Evolutionary conservation across 2,329 filamentous ascomycete genomes (phyloP).

Genomic region (Aspergillus persii): DNA sequence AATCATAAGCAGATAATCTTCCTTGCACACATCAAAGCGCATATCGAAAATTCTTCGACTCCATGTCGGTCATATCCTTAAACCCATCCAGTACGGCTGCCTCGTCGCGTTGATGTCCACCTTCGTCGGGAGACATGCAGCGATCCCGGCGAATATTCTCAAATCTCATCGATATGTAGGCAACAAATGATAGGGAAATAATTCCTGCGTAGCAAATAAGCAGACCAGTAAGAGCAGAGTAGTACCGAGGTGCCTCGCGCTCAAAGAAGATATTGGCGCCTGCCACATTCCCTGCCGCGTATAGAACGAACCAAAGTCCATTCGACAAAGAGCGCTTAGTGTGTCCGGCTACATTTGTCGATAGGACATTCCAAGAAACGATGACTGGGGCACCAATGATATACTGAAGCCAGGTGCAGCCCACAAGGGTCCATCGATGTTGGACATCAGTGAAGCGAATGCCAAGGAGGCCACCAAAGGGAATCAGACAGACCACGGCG

Average conservation of each 20-base stretch:
- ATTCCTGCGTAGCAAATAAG: constrained; percentile 46
- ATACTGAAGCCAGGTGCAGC: constrained; percentile 54
- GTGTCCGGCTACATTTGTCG: constrained; percentile 49
- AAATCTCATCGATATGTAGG: constrained; percentile 25
- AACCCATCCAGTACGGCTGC: constrained; percentile 33
- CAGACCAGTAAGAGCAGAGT: constrained; percentile 44
- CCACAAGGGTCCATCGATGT: constrained; percentile 51
- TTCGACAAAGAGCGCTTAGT: constrained; percentile 52
- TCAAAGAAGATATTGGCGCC: constrained; percentile 50
- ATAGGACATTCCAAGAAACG: constrained; percentile 52
- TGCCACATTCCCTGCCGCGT: constrained; percentile 50
- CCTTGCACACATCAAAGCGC: constrained; percentile 20
- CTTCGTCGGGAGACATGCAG: background rate
- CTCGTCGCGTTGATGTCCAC: constrained; percentile 2
- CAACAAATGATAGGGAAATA: constrained; percentile 31
- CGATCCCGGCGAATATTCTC: constrained; percentile 25
- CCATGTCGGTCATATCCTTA: constrained; percentile 37
- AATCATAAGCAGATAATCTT: background rate
- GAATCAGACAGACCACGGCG: constrained; percentile 28
- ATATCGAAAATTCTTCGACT: constrained; percentile 37
- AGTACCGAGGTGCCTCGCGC: constrained; percentile 45
- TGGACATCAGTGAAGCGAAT: constrained; percentile 49
- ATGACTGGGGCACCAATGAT: constrained; percentile 52
- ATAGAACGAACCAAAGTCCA: constrained; percentile 50
- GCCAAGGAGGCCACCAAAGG: constrained; percentile 49